Evolutionary conservation across 345 rosid genomes (phyloP).

Genomic region (Draba incana): DNA sequence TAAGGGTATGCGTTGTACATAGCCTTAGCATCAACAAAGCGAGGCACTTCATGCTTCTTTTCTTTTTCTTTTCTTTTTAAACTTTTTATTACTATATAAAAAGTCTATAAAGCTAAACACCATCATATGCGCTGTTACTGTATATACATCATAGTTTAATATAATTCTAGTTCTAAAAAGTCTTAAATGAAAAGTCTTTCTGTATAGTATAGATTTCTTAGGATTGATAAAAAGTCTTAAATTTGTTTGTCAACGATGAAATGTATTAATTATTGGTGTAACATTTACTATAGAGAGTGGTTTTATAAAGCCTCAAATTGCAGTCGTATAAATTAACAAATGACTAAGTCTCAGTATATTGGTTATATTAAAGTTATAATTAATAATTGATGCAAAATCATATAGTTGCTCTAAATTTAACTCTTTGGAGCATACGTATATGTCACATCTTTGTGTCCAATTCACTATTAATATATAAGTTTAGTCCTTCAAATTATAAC

Average conservation of each 20-base stretch:
- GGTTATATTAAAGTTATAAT: no score
- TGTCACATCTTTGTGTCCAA: no score
- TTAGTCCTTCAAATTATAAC: no score
- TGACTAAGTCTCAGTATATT: neutral
- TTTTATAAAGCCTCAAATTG: neutral
- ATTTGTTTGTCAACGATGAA: neutral
- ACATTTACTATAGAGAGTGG: neutral
- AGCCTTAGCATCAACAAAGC: constrained; percentile 38
- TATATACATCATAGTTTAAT: constrained; percentile 16
- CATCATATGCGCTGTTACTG: constrained; percentile 29
- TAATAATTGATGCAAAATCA: no score
- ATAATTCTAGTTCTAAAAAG: neutral
- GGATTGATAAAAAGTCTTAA: constrained; percentile 2
- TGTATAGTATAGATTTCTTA: neutral
- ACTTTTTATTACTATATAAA: constrained; percentile 10
- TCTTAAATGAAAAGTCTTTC: constrained; percentile 6
- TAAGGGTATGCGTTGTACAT: no score
- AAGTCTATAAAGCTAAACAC: constrained; percentile 34
- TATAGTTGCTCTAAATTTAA: no score
- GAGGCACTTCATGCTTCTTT: constrained; percentile 25
- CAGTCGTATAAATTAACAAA: neutral
- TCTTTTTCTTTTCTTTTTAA: neutral
- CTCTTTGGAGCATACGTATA: no score
- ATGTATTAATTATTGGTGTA: neutral
- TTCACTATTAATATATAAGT: no score